Conservation (phyloP, 2,329 filamentous ascomycete species). For the Lasiodiplodia theobromae region DNA sequence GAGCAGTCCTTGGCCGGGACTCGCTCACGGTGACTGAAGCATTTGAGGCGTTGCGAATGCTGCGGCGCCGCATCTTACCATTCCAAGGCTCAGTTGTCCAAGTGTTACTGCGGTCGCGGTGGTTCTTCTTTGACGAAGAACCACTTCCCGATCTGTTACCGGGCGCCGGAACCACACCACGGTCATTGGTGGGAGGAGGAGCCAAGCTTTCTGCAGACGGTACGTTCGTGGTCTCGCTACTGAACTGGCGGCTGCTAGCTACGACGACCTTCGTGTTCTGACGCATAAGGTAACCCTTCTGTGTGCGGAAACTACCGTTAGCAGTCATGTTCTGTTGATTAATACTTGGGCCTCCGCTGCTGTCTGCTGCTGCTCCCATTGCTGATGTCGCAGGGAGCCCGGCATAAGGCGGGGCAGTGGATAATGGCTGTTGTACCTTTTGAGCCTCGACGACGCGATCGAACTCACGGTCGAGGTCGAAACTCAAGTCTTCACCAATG, state of each 20-base stretch:
- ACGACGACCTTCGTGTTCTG: constrained; percentile 98
- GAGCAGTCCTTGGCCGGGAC: constrained; percentile 59
- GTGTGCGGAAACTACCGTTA: constrained; percentile 51
- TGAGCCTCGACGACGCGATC: constrained; percentile 93
- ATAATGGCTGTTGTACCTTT: constrained; percentile 74
- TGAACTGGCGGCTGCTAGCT: constrained; percentile 73
- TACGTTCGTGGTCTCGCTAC: constrained; percentile 60
- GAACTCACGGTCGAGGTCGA: constrained; percentile 91
- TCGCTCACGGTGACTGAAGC: constrained; percentile 22
- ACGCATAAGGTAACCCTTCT: constrained; percentile 98
- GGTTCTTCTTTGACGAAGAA: constrained; percentile 75
- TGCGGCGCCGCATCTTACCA: constrained; percentile 73
- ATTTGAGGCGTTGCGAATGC: constrained; percentile 63
- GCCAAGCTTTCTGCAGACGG: constrained; percentile 53
- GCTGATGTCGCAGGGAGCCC: not conserved
- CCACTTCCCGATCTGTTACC: constrained; percentile 70
- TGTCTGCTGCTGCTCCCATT: not conserved
- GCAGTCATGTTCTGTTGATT: constrained; percentile 6
- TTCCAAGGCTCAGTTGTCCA: constrained; percentile 99
- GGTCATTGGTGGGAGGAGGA: constrained; percentile 40
- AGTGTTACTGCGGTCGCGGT: constrained; percentile 73
- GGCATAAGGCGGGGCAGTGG: constrained; percentile 24
- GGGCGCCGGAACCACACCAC: constrained; percentile 39
- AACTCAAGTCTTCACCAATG: constrained; percentile 72
- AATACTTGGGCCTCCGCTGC: not conserved